Evolutionary conservation across 257 asterid genomes (phyloP).

Genomic region (Solanum chilense): DNA sequence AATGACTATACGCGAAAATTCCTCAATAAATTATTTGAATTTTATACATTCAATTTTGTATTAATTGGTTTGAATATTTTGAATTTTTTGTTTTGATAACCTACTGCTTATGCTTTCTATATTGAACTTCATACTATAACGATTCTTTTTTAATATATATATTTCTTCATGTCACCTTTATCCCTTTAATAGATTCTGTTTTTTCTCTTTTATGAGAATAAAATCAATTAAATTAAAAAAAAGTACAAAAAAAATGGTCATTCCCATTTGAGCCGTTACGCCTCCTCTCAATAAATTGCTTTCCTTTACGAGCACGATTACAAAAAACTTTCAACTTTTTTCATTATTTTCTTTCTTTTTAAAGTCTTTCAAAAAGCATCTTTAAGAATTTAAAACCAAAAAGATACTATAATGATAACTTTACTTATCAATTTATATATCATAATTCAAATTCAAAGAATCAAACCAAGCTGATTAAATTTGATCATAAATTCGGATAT

Average conservation of each 20-base stretch:
- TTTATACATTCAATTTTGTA: too few relatives aligned
- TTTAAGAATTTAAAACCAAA: background rate
- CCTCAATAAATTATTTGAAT: too few relatives aligned
- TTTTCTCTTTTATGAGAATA: background rate
- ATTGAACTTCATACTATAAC: too few relatives aligned
- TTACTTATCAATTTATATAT: background rate
- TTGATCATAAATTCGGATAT: too few relatives aligned
- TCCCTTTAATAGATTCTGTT: background rate
- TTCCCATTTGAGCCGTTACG: background rate
- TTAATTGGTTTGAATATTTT: too few relatives aligned
- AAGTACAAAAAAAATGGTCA: background rate
- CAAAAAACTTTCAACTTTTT: background rate
- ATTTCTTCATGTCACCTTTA: background rate
- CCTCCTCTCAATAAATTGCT: background rate
- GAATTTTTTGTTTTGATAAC: too few relatives aligned
- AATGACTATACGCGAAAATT: too few relatives aligned
- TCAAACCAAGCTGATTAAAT: background rate
- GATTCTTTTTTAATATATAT: too few relatives aligned
- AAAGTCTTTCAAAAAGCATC: background rate
- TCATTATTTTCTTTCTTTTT: background rate
- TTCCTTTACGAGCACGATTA: conserved; percentile 4
- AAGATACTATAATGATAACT: background rate
- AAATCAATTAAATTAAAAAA: background rate
- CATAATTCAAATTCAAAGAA: background rate
- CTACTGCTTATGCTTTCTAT: too few relatives aligned